Base-by-base conservation (phyloP, 2,329 filamentous ascomycete species). In the Hypoxylon sp. region DNA sequence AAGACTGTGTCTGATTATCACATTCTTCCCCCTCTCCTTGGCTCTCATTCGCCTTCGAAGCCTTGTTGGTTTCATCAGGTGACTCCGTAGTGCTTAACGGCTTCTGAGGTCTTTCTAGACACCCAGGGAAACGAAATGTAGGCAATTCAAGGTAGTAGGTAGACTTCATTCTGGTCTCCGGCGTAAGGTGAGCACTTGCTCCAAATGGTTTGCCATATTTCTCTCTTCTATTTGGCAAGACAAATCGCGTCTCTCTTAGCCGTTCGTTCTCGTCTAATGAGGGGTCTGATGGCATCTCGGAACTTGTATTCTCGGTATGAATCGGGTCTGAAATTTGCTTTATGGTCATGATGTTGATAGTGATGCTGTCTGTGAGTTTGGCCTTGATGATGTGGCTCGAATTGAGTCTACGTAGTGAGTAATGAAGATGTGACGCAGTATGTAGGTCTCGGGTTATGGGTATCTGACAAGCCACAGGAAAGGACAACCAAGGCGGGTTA, bases 61-160 rank as follows among this genome's bases (percentile, higher is more conserved):
- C 5, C 14, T 48, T 19, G 3, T 6, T 24, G 26, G 11, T 17
- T 17, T 19, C 19, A 19, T 10, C 19, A n/a, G n/a, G 19, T 17
- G n/a, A 19, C 6, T 48, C 46, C 14, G 39, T n/a, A n/a, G 11
- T 5, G 11, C 46, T 48, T 8, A 14, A 4, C 14, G 2, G n/a
- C 9, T 39, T 13, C 11, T 54, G 13, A 6, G 5, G 19, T 1
- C 3, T 5, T n/a, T 1, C 13, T 33, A n/a, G 22, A 5, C 51
- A 5, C 22, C 14, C 2, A 19, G 29, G 31, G 14, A 39, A 24
- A n/a, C 24, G 4, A 11, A 42, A 47, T 22, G n/a, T 39, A 5
- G 59, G 59, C 17, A 29, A 3, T 42, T 14, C 35, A 19, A 47
- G 1, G 33, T 31, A 50, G 17, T 57, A 63, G 10, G 39, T 26